Base-by-base conservation (phyloP, 495 filamentous ascomycete species). In the Annulohypoxylon nitens region DNA sequence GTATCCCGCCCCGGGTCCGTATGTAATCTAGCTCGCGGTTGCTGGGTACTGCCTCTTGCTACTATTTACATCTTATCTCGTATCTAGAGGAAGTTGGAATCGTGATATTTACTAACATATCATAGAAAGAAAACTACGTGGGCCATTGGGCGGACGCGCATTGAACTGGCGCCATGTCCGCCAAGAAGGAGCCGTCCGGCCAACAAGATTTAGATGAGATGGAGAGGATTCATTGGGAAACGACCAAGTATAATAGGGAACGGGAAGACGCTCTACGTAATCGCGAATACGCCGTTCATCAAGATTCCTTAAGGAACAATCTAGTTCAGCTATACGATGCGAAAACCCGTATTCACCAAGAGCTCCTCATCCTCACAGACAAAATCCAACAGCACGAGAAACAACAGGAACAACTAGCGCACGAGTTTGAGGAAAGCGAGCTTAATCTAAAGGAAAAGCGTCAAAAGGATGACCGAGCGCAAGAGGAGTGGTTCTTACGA, bases 151-250 rank as follows among this genome's bases (percentile, higher is more conserved):
- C 41, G 70, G 67, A 39, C 55, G 12, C 59, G 25, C 41, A 45
- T 55, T 39, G 48, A 63, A 64, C n/a, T 58, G 59, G 43, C 64
- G 53, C 30, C 33, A 79, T 79, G 77, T 69, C 77, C 47, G 58
- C 69, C 30, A 61, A 75, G 37, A 70, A 68, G 64, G 71, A 70
- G 33, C 30, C 64, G 20, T 45, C 26, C 18, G 55, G 61, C 33
- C 51, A 25, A 20, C 53, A 68, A 62, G 75, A 78, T 37, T 74
- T 58, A 71, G 48, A 66, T 14, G 72, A 70, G 16, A 65, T 74
- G 63, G 70, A 72, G 47, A 72, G 62, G 12, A 57, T 34, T 3
- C 68, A 72, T 36, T 74, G 75, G 75, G 60, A 74, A 23, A 72
- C 18, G 10, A 72, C 62, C 9, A 75, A 64, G 50, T 54, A 43